phyloP scores from a whole-genome alignment of 768 basidiomycete species.

The Auriscalpium orientale region DNA sequence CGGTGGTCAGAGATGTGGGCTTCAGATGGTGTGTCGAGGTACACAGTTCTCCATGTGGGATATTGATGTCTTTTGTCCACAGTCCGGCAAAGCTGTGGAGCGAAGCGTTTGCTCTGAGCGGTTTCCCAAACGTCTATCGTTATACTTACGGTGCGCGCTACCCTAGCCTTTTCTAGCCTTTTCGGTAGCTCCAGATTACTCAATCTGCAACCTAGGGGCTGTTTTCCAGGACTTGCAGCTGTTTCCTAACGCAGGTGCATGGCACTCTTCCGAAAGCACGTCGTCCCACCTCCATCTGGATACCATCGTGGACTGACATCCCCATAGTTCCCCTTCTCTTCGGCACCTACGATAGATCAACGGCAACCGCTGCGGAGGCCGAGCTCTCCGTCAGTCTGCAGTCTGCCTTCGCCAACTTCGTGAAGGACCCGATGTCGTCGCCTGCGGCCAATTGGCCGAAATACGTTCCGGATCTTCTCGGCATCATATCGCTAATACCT shows the following conservation, averaged over 20 bases:
- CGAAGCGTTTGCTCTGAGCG: conserved; percentile 1
- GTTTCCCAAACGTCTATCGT: conserved; percentile 2
- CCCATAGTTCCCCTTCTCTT: conserved; percentile 18
- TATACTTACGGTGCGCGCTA: conserved; percentile 2
- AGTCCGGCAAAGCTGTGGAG: conserved; percentile 8
- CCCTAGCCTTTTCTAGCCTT: neutral
- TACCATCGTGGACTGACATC: neutral
- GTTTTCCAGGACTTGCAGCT: neutral
- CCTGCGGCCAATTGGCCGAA: conserved; percentile 3
- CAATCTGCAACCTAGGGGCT: neutral
- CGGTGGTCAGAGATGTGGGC: neutral
- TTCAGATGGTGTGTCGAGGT: conserved; percentile 1
- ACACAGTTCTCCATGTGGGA: neutral
- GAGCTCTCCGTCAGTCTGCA: conserved; percentile 17
- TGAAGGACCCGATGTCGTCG: neutral
- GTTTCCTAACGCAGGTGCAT: neutral
- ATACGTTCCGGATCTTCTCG: neutral
- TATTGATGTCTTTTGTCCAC: no score
- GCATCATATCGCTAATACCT: neutral
- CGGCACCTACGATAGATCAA: conserved; percentile 20
- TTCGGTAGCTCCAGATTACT: neutral
- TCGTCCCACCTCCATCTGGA: neutral
- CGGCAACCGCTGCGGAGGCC: conserved; percentile 17
- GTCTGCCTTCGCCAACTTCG: conserved; percentile 4
- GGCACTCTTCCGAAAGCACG: neutral